These are phyloP conservation scores for Eucalyptus pumila DNA, from an alignment of 345 rosid genomes.

Conservation along the genomic window DNA sequence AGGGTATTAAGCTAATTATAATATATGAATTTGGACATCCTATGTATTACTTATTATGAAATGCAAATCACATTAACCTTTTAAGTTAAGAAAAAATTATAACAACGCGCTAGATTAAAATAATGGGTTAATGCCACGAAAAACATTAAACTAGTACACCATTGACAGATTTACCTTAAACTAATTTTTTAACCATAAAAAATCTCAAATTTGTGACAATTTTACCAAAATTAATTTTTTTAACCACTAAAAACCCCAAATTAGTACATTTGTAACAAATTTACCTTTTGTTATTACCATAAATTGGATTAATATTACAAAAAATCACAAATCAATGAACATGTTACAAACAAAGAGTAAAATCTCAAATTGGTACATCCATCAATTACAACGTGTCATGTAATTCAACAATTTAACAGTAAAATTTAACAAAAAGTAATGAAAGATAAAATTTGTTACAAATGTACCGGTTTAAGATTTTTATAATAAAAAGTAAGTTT, in stretches of 20 bases:
- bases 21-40: not conserved
- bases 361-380: rapidly evolving
- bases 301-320: rapidly evolving
- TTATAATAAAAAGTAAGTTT: rapidly evolving
- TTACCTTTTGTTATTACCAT: rapidly evolving
- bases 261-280: rapidly evolving
- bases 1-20: not conserved
- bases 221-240: too few species aligned
- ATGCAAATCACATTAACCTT: not conserved
- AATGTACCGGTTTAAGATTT: rapidly evolving
- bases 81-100: not conserved
- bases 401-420: rapidly evolving
- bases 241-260: rapidly evolving
- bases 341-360: too few species aligned
- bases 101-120: not conserved
- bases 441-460: rapidly evolving
- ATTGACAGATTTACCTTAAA: too few species aligned
- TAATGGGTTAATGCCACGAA: too few species aligned
- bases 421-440: too few species aligned
- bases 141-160: rapidly evolving
- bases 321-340: rapidly evolving
- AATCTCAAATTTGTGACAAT: too few species aligned
- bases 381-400: rapidly evolving
- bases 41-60: not conserved
- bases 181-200: too few species aligned